phyloP scores from a whole-genome alignment of 139 green algal genomes.

The Chlamydomonas schloesseri region DNA sequence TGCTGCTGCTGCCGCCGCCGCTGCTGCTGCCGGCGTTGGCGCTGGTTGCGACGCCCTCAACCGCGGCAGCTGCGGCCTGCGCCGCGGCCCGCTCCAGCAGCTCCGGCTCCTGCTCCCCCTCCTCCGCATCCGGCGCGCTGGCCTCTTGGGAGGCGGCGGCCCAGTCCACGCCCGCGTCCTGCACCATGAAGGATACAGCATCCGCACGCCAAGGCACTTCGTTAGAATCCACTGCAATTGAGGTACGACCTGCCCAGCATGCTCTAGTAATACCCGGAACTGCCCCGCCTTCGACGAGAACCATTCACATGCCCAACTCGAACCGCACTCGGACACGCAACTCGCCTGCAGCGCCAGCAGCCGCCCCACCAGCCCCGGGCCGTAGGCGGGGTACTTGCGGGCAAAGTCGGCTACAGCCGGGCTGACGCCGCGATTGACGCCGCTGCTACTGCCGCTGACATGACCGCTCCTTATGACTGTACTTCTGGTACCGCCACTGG shows the following conservation, averaged over 20 bases:
- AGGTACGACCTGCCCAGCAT: too few relatives aligned
- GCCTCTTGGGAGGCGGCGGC: background rate
- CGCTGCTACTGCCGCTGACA: conserved; percentile 28
- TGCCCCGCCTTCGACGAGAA: too few relatives aligned
- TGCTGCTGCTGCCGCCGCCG: too few relatives aligned
- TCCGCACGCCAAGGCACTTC: too few relatives aligned
- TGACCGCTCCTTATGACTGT: background rate
- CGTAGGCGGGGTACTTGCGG: conserved; percentile 17
- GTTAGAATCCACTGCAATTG: too few relatives aligned
- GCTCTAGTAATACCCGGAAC: too few relatives aligned
- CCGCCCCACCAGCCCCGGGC: conserved; percentile 44
- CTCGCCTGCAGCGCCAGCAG: conserved; percentile 39
- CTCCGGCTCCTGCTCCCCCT: background rate
- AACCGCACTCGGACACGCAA: background rate
- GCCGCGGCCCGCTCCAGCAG: too few relatives aligned
- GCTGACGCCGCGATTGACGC: background rate
- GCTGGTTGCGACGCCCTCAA: background rate
- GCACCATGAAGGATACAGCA: background rate
- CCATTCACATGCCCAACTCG: too few relatives aligned
- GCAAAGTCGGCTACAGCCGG: background rate
- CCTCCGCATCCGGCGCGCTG: too few relatives aligned
- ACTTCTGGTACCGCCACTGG: conserved; percentile 19
- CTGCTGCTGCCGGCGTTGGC: background rate
- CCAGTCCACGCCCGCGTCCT: conserved; percentile 24
- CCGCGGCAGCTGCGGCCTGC: too few relatives aligned